Conservation (phyloP, 208 protist species). For the Wallacemonas sp. region DNA sequence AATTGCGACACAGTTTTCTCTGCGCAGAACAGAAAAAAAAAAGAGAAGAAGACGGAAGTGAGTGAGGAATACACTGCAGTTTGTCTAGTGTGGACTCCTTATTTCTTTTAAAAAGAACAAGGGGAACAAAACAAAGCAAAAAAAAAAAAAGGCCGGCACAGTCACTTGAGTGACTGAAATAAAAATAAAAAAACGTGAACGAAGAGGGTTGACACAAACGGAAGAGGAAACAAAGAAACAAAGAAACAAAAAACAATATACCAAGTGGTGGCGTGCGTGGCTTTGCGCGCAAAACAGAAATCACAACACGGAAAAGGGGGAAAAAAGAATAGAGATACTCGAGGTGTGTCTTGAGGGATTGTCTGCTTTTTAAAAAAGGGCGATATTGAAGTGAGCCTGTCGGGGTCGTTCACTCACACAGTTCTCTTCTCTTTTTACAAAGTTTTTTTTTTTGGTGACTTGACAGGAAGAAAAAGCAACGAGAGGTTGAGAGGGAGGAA, state of each 20-base stretch:
- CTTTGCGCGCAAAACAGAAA: neutral
- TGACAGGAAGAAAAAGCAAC: neutral
- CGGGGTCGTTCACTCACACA: too few relatives aligned
- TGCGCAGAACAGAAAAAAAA: slow-evolving; percentile 4
- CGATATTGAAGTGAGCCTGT: too few relatives aligned
- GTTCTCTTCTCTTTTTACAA: too few relatives aligned
- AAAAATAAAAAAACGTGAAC: neutral
- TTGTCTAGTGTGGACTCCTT: too few relatives aligned
- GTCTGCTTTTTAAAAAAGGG: too few relatives aligned
- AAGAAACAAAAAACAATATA: slow-evolving; percentile 7
- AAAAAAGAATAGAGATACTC: too few relatives aligned
- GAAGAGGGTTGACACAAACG: neutral
- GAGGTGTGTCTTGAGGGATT: too few relatives aligned
- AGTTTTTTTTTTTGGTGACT: slow-evolving; percentile 1
- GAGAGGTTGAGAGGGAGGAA: too few relatives aligned
- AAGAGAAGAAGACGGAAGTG: neutral
- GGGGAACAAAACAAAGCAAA: neutral
- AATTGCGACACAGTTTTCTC: too few relatives aligned
- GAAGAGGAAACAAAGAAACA: slow-evolving; percentile 3
- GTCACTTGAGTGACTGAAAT: too few relatives aligned
- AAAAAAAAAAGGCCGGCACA: slow-evolving; percentile 12
- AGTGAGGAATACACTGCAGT: too few relatives aligned
- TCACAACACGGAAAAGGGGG: neutral
- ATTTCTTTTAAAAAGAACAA: neutral
- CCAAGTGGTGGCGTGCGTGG: neutral